A percentile compares a stretch with the other conserved stretches of the same genome.
These are phyloP conservation scores for Lagenaria siceraria DNA, from an alignment of 306 rosid species.

Conservation along the genomic window DNA sequence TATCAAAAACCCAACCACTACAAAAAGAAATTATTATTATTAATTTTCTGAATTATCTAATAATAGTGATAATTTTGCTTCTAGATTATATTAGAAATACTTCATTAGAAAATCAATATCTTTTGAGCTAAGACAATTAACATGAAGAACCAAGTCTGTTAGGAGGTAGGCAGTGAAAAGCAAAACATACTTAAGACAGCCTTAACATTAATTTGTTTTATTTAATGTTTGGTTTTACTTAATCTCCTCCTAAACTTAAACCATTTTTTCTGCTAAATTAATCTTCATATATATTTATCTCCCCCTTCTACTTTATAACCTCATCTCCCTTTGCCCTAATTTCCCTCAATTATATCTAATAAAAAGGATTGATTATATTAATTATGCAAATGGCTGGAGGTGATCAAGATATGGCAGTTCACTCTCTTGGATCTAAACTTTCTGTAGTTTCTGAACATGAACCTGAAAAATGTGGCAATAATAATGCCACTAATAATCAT, in stretches of 20 bases:
- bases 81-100: background rate
- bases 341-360: background rate
- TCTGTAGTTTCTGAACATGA: background rate
- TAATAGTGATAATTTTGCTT: background rate
- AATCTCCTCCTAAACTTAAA: constrained; percentile 13
- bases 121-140: constrained; percentile 9
- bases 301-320: background rate
- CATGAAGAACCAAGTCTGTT: constrained; percentile 14
- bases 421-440: constrained; percentile 1
- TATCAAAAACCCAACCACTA: background rate
- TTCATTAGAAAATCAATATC: background rate
- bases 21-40: background rate
- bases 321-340: background rate
- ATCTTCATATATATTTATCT: background rate
- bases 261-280: constrained; percentile 5
- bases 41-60: background rate
- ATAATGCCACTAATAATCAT: background rate
- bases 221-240: constrained; percentile 2
- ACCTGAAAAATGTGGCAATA: background rate
- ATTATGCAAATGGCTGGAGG: background rate
- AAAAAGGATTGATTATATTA: background rate
- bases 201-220: background rate
- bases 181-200: constrained; percentile 9
- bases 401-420: constrained; percentile 11
- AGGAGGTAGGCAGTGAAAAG: constrained; percentile 11